Base-by-base conservation (phyloP, 805 yeast genomes). In the Naumovozyma dairenensis region DNA sequence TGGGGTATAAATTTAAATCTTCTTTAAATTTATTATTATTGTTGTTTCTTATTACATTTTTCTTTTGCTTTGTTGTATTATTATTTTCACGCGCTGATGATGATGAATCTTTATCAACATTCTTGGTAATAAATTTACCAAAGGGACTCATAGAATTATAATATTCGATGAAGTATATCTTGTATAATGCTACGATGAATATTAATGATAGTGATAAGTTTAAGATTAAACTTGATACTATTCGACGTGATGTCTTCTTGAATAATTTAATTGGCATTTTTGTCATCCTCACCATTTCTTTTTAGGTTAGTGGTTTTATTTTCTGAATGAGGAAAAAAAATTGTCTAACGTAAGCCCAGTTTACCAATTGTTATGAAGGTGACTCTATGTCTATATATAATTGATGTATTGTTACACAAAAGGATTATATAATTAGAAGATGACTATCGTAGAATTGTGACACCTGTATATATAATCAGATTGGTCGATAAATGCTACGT, bases 1-100 rank as follows among this genome's bases (percentile, higher is more conserved):
- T 77, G 15, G 75, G 67, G 8, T 60, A 60, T n/a, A 74, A 56
- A 36, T 46, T 53, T 28, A 38, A 16, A 31, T 49, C 53, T 33
- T 46, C 52, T 14, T 42, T 46, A 6, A 21, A 20, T 8, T 21
- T 34, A 16, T 29, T 15, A 16, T 26, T 21, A 4, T 16, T n/a
- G 13, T 29, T 19, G 13, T 17, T 25, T 13, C 16, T 25, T 17
- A 25, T 34, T 10, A 34, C 29, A 13, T 34, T 29, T 47, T 16
- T 29, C 40, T 19, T 34, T 42, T 8, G 32, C 15, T n/a, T 28
- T 35, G n/a, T n/a, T n/a, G n/a, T n/a, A n/a, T n/a, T n/a, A n/a
- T n/a, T 5, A 29, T 24, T 17, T 34, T 31, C 15, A 31, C 16
- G 20, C 3, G 45, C 44, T 10, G 41, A 31, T 2, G 34, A 27